These are phyloP conservation scores for Strigomonas culicis DNA, from an alignment of 208 protist species.

Conservation along the genomic window DNA sequence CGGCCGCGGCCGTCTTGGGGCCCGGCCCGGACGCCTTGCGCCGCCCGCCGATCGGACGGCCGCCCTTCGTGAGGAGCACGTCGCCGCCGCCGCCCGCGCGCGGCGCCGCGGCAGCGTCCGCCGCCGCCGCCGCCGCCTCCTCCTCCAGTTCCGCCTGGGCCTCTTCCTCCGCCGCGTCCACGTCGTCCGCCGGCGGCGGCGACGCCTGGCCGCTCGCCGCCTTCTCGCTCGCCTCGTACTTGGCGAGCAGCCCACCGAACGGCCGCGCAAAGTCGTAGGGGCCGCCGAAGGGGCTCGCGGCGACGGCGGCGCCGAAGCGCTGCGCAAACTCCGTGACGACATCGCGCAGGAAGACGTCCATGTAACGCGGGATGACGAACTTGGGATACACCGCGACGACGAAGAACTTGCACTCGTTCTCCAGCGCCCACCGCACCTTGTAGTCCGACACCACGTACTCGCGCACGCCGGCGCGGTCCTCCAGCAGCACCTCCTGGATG, in stretches of 20 bases:
- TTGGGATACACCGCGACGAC: slow-evolving; percentile 93
- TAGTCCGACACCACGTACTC: slow-evolving; percentile 72
- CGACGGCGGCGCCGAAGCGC: slow-evolving; percentile 28
- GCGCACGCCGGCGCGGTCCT: slow-evolving; percentile 85
- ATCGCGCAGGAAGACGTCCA: slow-evolving; percentile 82
- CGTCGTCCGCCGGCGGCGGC: slow-evolving; percentile 1
- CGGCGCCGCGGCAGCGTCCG: not conserved
- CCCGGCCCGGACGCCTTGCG: slow-evolving; percentile 17
- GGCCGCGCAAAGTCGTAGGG: slow-evolving; percentile 54
- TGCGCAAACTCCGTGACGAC: slow-evolving; percentile 72
- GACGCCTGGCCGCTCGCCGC: slow-evolving; percentile 21
- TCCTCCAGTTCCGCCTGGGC: slow-evolving; percentile 13
- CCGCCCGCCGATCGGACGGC: slow-evolving; percentile 47
- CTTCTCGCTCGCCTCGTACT: slow-evolving; percentile 47
- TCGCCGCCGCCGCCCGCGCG: slow-evolving; percentile 19
- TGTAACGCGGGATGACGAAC: slow-evolving; percentile 81
- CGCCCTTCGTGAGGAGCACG: slow-evolving; percentile 55
- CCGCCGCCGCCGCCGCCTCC: not conserved
- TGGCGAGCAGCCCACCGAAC: slow-evolving; percentile 35
- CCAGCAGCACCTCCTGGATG: slow-evolving; percentile 92
- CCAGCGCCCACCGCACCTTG: slow-evolving; percentile 90
- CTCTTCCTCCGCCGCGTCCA: slow-evolving; percentile 6
- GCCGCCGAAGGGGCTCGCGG: slow-evolving; percentile 5
- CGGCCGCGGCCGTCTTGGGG: not conserved
- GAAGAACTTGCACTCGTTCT: slow-evolving; percentile 93